Base-by-base conservation (phyloP, 345 rosid genomes). In the Aurinia saxatilis region DNA sequence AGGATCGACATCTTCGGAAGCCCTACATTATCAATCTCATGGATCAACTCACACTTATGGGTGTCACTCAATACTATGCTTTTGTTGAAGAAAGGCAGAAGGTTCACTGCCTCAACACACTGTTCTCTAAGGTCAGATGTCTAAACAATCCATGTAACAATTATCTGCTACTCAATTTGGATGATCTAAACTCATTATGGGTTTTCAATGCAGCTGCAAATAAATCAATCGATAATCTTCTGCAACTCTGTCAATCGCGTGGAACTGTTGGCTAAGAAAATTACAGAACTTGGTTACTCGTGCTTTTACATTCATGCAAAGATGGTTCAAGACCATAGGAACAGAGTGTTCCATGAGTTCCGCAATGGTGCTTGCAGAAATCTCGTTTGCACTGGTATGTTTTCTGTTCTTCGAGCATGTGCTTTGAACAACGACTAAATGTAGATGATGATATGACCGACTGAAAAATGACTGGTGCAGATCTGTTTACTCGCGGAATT, bases 291-390 rank as follows among this genome's bases (percentile, higher is more conserved):
- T 73, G 99, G 99, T 34, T 95, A 95, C 78, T 95, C 99, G 41
- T 95, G 99, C 67, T 95, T 95, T 68, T 95, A 95, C 67, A 95
- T 95, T 45, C 99, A 90, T 63, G 97, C 99, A 0, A 95, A 90
- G 83, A 95, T 90, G 99, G 81, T 95, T 77, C 99, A 95, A 79
- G 97, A 90, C 70, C 99, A 95, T 76, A 96, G 99, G 66, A 95
- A 95, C 70, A 83, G 99, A 82, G 99, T 95, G 17, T 95, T 95
- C 78, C 99, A 95, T 50, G 97, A 95, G 61, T 95, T 95, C 80
- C 99, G 99, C 69, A 95, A 95, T 75, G 99, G 99, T 60, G 99
- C 99, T 75, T 95, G 99, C 79, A 84, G 99, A 79, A 95, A 95
- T 76, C 97, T 95, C 73, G 99, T 95, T 74, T 95, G 99, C 60